Percentiles rank a stretch among this genome's conserved stretches.
Evolutionary conservation across 352 stramenopile species (phyloP).

Genomic region (Phytophthora fragariaefolia): DNA sequence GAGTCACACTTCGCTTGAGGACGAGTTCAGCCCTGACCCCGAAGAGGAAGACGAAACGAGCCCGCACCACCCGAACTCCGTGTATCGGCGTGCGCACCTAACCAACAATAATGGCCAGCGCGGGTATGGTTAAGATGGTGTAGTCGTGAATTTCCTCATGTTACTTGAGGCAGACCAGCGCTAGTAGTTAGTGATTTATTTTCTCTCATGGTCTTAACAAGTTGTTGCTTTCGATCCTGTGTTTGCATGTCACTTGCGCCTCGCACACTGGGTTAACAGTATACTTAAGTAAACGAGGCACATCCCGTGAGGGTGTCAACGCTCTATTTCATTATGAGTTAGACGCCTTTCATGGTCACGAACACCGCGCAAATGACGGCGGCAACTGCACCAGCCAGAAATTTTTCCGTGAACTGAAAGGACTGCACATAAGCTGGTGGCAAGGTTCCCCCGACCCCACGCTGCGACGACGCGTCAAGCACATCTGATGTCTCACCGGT

Average conservation of each 20-base stretch:
- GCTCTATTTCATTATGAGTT: conserved; percentile 1
- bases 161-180: background rate
- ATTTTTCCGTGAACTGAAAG: conserved; percentile 60
- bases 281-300: background rate
- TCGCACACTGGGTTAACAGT: background rate
- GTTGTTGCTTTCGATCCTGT: conserved; percentile 12
- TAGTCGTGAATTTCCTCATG: background rate
- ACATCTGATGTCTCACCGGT: background rate
- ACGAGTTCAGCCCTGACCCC: conserved; percentile 51
- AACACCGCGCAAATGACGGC: conserved; percentile 35
- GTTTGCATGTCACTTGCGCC: background rate
- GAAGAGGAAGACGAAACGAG: conserved; percentile 49
- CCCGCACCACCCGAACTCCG: conserved; percentile 52
- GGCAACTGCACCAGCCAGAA: conserved; percentile 36
- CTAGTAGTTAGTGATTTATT: conserved; percentile 45
- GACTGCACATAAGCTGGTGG: background rate
- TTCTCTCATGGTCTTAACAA: conserved; percentile 23
- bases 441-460: background rate
- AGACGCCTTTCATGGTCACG: conserved; percentile 52
- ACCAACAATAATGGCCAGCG: conserved; percentile 39
- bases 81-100: conserved; percentile 53
- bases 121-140: conserved; percentile 27
- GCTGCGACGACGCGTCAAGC: background rate
- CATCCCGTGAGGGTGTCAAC: background rate
- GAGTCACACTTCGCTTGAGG: conserved; percentile 38